Evolutionary conservation across 257 asterid species (phyloP).

Genomic region (Gynochthodes officinalis): DNA sequence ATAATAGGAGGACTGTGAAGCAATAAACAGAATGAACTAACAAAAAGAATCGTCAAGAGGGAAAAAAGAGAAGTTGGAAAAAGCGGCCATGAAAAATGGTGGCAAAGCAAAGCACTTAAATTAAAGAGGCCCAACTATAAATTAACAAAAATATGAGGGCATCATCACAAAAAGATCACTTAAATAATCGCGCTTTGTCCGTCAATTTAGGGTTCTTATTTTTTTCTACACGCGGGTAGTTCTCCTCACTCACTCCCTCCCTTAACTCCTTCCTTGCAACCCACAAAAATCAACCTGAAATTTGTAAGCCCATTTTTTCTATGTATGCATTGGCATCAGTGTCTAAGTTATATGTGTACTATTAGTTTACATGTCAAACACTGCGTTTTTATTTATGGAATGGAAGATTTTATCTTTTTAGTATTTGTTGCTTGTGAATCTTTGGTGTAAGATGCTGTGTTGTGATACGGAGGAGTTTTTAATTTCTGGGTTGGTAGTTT

Average conservation of each 20-base stretch:
- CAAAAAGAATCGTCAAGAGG: no score
- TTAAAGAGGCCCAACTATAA: not conserved
- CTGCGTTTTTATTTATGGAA: not conserved
- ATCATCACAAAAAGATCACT: slow-evolving; percentile 24
- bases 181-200: slow-evolving; percentile 50
- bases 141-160: slow-evolving; percentile 23
- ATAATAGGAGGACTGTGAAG: no score
- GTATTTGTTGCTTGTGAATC: not conserved
- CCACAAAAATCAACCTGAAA: not conserved
- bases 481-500: not conserved
- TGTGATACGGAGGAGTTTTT: not conserved
- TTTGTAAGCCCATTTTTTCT: not conserved
- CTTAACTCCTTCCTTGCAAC: slow-evolving; percentile 29
- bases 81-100: not conserved
- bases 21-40: no score
- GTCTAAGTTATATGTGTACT: not conserved
- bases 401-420: not conserved
- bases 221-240: slow-evolving; percentile 11
- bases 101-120: not conserved
- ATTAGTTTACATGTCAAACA: not conserved
- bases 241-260: slow-evolving; percentile 16
- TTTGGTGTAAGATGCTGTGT: slow-evolving; percentile 2
- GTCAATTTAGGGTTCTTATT: slow-evolving; percentile 71
- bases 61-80: not conserved
- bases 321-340: not conserved